Evolutionary conservation across 345 rosid genomes (phyloP).

Genomic region (Draba incana): DNA sequence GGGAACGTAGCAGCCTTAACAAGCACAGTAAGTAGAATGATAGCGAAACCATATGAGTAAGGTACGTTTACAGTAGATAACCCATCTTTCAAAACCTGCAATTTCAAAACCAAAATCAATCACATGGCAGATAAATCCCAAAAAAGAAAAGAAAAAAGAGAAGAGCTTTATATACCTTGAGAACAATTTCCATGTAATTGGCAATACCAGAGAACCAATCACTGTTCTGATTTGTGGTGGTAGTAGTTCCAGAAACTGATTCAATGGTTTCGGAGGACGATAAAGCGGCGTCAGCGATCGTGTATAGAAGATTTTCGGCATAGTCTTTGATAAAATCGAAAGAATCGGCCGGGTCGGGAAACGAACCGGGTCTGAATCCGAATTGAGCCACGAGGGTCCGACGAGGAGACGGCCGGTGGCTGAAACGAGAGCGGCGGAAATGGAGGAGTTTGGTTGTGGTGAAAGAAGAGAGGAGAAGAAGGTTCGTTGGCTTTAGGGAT

Average conservation of each 20-base stretch:
- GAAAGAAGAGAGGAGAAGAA: constrained; percentile 47
- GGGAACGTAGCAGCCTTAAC: constrained; percentile 97
- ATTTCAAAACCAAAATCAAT: constrained; percentile 23
- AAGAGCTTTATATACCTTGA: constrained; percentile 55
- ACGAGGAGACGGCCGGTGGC: constrained; percentile 46
- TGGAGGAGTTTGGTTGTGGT: constrained; percentile 40
- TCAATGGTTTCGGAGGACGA: constrained; percentile 58
- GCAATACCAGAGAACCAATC: constrained; percentile 95
- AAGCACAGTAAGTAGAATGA: constrained; percentile 81
- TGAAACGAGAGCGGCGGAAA: constrained; percentile 44
- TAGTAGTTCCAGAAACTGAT: constrained; percentile 30
- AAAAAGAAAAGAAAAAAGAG: not conserved
- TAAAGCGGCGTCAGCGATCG: constrained; percentile 86
- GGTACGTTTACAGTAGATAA: constrained; percentile 76
- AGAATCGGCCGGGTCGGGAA: constrained; percentile 52
- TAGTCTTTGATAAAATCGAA: constrained; percentile 49
- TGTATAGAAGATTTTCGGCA: constrained; percentile 62
- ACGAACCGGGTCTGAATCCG: constrained; percentile 54
- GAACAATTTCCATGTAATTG: constrained; percentile 72
- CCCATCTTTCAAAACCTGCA: constrained; percentile 86
- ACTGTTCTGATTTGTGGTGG: constrained; percentile 54
- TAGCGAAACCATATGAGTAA: constrained; percentile 90
- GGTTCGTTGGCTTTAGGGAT: constrained; percentile 44
- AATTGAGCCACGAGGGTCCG: constrained; percentile 60
- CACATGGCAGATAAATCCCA: not conserved